Conservation (phyloP, 2,329 filamentous ascomycete genomes). For the Talaromyces sp. region DNA sequence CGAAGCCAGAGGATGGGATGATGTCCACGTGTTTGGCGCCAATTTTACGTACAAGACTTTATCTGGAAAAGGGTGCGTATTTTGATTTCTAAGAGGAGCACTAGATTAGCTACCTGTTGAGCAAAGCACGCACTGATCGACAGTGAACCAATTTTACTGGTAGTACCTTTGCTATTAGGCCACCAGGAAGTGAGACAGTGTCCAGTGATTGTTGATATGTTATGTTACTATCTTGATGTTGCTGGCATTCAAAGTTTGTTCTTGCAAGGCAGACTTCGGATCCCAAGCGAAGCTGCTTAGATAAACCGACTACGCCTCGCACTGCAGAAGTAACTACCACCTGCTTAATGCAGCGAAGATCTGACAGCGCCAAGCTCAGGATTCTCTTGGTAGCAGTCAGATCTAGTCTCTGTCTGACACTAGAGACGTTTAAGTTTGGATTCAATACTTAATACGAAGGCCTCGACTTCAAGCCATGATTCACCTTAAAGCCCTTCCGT, state of each 20-base stretch:
- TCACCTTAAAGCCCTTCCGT: background rate
- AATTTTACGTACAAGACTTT: background rate
- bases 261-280: background rate
- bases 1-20: constrained; percentile 9
- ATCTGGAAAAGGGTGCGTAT: background rate
- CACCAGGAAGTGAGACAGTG: background rate
- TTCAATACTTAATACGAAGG: background rate
- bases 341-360: constrained; percentile 4
- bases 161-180: background rate
- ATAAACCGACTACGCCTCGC: background rate
- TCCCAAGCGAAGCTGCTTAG: background rate
- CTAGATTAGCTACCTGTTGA: background rate
- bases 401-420: background rate
- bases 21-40: constrained; percentile 17
- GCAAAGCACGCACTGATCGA: background rate
- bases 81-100: background rate
- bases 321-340: background rate
- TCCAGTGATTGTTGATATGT: background rate
- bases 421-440: background rate
- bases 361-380: background rate
- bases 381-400: background rate
- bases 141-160: background rate
- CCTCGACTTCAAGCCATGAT: background rate
- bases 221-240: background rate
- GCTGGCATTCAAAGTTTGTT: background rate